Evolutionary conservation across 371 early-diverging fungal genomes (phyloP).

Genomic region (Batrachochytrium dendrobatidis): DNA sequence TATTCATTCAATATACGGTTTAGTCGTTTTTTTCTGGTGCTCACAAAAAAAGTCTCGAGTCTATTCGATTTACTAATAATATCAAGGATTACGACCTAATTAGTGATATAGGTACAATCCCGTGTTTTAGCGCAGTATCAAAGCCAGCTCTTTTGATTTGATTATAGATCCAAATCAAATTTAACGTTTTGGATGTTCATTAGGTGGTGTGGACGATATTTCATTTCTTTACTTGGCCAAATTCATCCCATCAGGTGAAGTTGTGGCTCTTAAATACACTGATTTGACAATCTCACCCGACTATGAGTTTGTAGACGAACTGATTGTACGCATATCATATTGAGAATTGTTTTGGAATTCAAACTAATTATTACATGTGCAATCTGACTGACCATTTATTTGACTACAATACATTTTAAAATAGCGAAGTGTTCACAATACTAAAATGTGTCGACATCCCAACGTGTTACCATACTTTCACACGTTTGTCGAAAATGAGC

Average conservation of each 20-base stretch:
- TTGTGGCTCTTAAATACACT: conserved; percentile 44
- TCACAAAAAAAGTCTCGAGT: background rate
- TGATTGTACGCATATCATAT: conserved; percentile 22
- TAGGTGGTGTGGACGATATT: conserved; percentile 51
- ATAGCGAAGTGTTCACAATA: conserved; percentile 37
- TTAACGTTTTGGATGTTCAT: background rate
- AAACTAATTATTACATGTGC: background rate
- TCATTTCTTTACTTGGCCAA: conserved; percentile 42
- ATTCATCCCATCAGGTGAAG: conserved; percentile 33
- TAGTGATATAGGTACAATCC: conserved; percentile 35
- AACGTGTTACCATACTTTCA: conserved; percentile 44
- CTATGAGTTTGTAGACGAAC: conserved; percentile 42
- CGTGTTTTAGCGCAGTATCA: background rate
- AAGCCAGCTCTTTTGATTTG: no score
- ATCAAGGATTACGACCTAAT: conserved; percentile 37
- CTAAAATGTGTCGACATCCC: conserved; percentile 32
- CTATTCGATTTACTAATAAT: conserved; percentile 14
- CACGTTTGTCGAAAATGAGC: conserved; percentile 43
- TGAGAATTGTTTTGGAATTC: background rate
- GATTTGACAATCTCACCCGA: conserved; percentile 45
- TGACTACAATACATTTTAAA: background rate
- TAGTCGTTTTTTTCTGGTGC: background rate
- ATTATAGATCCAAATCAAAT: background rate
- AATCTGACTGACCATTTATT: background rate
- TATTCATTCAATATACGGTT: no score